Evolutionary conservation across 176 grass and related monocot species (phyloP).

Genomic region (Ampelocalamus luodianensis): DNA sequence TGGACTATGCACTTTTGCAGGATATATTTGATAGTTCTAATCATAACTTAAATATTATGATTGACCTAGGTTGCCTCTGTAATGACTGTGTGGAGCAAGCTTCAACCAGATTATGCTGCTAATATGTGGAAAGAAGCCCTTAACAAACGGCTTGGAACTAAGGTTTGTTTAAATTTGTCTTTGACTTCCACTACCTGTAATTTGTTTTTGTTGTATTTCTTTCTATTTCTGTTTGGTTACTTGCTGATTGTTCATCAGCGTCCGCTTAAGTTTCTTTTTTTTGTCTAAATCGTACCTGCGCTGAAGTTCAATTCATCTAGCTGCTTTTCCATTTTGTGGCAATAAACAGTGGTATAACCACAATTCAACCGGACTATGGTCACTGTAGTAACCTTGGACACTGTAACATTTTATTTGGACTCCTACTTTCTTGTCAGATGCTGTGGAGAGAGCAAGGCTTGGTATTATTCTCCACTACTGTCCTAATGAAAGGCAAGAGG

Average conservation of each 20-base stretch:
- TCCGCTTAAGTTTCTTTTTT: neutral
- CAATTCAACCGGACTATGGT: neutral
- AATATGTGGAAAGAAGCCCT: conserved; percentile 97
- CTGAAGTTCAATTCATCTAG: conserved; percentile 6
- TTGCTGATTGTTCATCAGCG: conserved; percentile 12
- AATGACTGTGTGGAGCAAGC: conserved; percentile 93
- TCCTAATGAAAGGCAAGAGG: neutral
- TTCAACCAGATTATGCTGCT: conserved; percentile 87
- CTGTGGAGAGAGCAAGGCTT: neutral
- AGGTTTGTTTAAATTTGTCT: conserved; percentile 56
- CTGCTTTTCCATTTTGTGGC: neutral
- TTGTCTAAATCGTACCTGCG: neutral
- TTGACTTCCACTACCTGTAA: neutral
- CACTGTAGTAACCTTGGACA: conserved; percentile 12
- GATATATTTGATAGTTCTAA: conserved; percentile 15
- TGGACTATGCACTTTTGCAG: neutral
- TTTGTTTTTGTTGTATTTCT: conserved; percentile 18
- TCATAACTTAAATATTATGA: conserved; percentile 41
- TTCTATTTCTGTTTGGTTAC: neutral
- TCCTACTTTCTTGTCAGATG: neutral
- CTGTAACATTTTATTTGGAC: neutral
- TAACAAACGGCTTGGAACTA: conserved; percentile 91
- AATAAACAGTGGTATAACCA: conserved; percentile 3
- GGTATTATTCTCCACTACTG: neutral
- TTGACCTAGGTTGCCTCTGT: conserved; percentile 85